Evolutionary conservation across 1,284 basidiomycete genomes (phyloP).

Genomic region (Cutaneotrichosporon daszewskae): DNA sequence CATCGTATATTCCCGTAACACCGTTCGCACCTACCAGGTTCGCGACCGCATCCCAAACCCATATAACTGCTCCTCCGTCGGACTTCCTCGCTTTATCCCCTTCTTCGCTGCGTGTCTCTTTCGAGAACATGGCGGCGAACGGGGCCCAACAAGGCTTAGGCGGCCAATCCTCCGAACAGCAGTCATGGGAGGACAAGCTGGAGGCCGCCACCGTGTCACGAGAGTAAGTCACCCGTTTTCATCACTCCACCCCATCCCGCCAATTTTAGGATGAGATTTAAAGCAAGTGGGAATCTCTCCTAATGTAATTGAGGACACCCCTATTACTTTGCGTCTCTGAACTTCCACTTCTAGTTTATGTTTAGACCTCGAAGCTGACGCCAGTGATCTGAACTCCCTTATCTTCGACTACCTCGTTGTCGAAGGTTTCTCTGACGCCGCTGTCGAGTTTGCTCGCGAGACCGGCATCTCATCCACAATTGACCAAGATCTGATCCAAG

Average conservation of each 20-base stretch:
- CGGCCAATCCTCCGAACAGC: constrained; percentile 21
- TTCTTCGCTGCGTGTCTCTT: too few relatives aligned
- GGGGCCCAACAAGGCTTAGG: too few relatives aligned
- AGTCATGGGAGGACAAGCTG: constrained; percentile 50
- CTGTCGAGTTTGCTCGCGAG: constrained; percentile 87
- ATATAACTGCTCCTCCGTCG: too few relatives aligned
- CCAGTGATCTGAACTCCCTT: constrained; percentile 89
- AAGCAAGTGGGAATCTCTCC: constrained; percentile 60
- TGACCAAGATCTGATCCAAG: constrained; percentile 87
- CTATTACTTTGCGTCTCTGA: constrained; percentile 51
- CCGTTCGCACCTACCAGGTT: too few relatives aligned
- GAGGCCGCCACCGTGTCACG: constrained; percentile 50
- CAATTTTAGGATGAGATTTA: constrained; percentile 49
- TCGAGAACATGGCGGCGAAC: too few relatives aligned
- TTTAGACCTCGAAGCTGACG: constrained; percentile 2
- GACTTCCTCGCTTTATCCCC: too few relatives aligned
- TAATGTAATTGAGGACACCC: constrained; percentile 51
- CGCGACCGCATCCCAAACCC: too few relatives aligned
- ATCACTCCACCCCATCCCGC: constrained; percentile 5
- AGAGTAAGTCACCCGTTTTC: constrained; percentile 50
- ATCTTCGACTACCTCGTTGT: constrained; percentile 98
- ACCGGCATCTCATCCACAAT: constrained; percentile 62
- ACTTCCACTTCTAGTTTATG: neutral
- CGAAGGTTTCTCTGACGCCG: constrained; percentile 93
- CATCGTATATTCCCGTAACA: too few relatives aligned